These are phyloP conservation scores for Liriodendron chinense DNA, from an alignment of 164 flowering plant species.

Conservation along the genomic window DNA sequence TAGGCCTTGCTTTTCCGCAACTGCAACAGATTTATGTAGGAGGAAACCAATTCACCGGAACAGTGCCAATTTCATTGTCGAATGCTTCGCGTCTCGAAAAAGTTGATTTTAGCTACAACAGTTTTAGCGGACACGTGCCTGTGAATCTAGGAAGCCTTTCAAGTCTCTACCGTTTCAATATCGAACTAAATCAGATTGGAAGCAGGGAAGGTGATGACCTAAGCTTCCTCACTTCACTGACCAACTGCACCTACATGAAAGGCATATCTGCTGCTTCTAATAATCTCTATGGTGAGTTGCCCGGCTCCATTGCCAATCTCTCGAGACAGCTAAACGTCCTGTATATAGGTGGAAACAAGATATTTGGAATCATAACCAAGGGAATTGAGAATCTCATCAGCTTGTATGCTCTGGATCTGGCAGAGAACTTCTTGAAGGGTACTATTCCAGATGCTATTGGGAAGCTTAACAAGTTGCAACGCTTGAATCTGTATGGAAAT, in stretches of 20 bases:
- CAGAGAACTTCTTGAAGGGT: slow-evolving; percentile 18
- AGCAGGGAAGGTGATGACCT: slow-evolving; percentile 17
- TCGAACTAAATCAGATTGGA: not conserved
- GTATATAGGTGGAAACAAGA: slow-evolving; percentile 31
- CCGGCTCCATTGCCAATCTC: slow-evolving; percentile 48
- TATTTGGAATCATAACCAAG: slow-evolving; percentile 39
- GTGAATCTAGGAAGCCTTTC: not conserved
- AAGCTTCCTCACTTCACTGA: slow-evolving; percentile 26
- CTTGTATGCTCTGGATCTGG: slow-evolving; percentile 27
- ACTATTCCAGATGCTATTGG: slow-evolving; percentile 23
- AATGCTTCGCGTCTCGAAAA: not conserved
- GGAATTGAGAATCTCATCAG: slow-evolving; percentile 25
- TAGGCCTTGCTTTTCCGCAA: slow-evolving; percentile 2
- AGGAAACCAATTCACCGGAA: not conserved
- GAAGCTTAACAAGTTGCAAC: slow-evolving; percentile 19
- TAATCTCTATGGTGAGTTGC: slow-evolving; percentile 37
- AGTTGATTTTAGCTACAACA: slow-evolving; percentile 5
- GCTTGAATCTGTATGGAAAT: too few species aligned
- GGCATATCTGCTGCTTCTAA: slow-evolving; percentile 35
- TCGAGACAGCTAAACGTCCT: slow-evolving; percentile 23
- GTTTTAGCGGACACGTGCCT: slow-evolving; percentile 10
- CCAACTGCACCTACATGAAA: slow-evolving; percentile 29
- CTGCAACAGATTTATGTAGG: not conserved
- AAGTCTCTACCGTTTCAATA: not conserved
- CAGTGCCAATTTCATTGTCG: not conserved